Base-by-base conservation (phyloP, 805 yeast species). In the Kurtzmaniella cleridarum region DNA sequence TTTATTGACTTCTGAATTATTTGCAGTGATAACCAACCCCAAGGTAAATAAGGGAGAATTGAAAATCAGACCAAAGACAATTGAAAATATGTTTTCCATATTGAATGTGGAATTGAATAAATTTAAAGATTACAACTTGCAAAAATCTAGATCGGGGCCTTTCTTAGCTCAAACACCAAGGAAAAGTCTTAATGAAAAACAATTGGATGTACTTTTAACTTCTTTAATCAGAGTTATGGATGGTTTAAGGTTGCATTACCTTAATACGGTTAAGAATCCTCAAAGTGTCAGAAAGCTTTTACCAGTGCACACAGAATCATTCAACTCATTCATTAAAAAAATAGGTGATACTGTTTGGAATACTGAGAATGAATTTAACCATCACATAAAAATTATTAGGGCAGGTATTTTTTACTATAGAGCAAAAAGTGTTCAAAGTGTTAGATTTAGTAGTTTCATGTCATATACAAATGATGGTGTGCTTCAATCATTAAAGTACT, bases 61-160 rank as follows among this genome's bases (percentile, higher is more conserved):
- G n/a, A 34, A 39, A 24, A 57, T 60, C 1, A 50, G 64, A 32
- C 50, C 48, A 35, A 54, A 56, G 26, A 61, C 66, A 0, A 49
- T 56, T 30, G 60, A 59, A 38, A 57, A 52, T 3, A 43, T 59
- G 5, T 63, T 61, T 39, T 48, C 66, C 10, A 48, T 55, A 36
- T 53, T 62, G 34, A 47, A 50, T 40, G 50, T 54, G 17, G 60
- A 59, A 38, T 34, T 64, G 14, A 55, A 59, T 40, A 52, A 56
- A 38, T 51, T 43, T 44, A 53, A 54, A 33, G 63, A 63, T 42
- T 47, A 41, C 40, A 61, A 62, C 41, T 51, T 47, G 34, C 57
- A 60, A 27, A 28, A 33, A 16, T 34, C 42, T 26, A 34, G 45
- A 10, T 53, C 57, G 2, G 49, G 55, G 40, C 11, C 27, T 5